Base-by-base conservation (phyloP, 306 rosid genomes). In the Sechiopsis laciniata region DNA sequence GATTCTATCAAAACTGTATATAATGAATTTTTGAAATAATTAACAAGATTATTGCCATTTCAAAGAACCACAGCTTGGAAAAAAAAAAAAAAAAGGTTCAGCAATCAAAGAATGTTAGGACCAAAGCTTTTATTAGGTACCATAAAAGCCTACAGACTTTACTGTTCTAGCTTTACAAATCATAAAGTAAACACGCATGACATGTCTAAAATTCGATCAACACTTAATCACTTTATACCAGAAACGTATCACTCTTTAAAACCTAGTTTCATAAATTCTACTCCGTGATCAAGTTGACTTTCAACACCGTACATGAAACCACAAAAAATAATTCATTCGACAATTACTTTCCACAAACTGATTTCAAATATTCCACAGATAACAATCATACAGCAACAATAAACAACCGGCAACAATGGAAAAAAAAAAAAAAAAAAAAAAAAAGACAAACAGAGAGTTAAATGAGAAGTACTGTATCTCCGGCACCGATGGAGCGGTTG, bases 401-500 rank as follows among this genome's bases (percentile, higher is more conserved):
- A 24, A 4, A 8, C 37, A 9, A 64, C 19, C 13, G 37, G n/a
- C 15, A 35, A 50, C 1, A 15, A 2, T 22, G 22, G 12, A 22
- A 53, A 16, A 40, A 20, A n/a, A 11, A 9, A 2, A n/a, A 21
- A 2, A 20, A 20, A 6, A 8, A 45, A 19, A 53, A 0, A n/a
- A 8, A 21, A 2, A 29, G n/a, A n/a, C n/a, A n/a, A n/a, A n/a
- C n/a, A n/a, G n/a, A n/a, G n/a, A n/a, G n/a, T n/a, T 32, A 32
- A 32, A 32, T 2, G 17, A 40, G n/a, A 5, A 10, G 3, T 81
- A 93, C 98, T 56, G 96, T 90, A 79, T 26, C n/a, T 14, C 96
- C 98, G 21, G 78, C 84, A 70, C 88, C 90, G 82, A 90, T 76
- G 83, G 90, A 89, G 65, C 21, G 84, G 8, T 58, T 73, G 5